These are phyloP conservation scores for Tirmania nivea DNA, from an alignment of 495 filamentous ascomycete species.

Conservation along the genomic window DNA sequence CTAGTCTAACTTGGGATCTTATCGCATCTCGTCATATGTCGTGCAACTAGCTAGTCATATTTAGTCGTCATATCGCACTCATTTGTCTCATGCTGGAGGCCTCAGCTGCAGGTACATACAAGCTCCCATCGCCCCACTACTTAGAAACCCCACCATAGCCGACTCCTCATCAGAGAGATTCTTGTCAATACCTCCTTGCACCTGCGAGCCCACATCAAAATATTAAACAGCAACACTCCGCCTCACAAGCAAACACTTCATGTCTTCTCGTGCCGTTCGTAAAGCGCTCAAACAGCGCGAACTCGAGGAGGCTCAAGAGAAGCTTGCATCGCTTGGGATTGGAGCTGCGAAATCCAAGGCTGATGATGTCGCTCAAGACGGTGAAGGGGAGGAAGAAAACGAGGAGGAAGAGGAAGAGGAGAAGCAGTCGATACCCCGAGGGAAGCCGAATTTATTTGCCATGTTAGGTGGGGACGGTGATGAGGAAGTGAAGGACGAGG, in stretches of 20 bases:
- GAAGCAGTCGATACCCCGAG: conserved; percentile 11
- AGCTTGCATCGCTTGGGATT: background rate
- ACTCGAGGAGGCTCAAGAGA: conserved; percentile 4
- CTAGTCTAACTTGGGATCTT: too few species aligned
- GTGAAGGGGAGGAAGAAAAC: background rate
- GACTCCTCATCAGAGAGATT: too few species aligned
- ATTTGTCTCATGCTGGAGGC: too few species aligned
- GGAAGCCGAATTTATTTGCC: conserved; percentile 20
- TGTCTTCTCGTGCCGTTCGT: conserved; percentile 17
- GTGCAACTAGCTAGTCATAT: too few species aligned
- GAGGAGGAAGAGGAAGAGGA: conserved; percentile 16
- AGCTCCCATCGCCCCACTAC: too few species aligned
- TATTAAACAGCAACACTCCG: too few species aligned
- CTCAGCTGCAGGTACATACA: too few species aligned
- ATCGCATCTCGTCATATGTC: too few species aligned
- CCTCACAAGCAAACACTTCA: background rate
- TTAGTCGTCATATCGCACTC: too few species aligned
- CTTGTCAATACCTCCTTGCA: too few species aligned
- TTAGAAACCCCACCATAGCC: too few species aligned
- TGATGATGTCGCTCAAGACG: conserved; percentile 10
- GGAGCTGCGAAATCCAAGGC: conserved; percentile 5
- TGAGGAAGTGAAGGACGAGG: conserved; percentile 29
- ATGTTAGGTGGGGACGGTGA: conserved; percentile 22
- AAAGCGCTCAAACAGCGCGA: conserved; percentile 17
- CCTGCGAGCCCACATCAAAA: too few species aligned